phyloP scores from a whole-genome alignment of 179 eudicot species.

The Beta corolliflora region DNA sequence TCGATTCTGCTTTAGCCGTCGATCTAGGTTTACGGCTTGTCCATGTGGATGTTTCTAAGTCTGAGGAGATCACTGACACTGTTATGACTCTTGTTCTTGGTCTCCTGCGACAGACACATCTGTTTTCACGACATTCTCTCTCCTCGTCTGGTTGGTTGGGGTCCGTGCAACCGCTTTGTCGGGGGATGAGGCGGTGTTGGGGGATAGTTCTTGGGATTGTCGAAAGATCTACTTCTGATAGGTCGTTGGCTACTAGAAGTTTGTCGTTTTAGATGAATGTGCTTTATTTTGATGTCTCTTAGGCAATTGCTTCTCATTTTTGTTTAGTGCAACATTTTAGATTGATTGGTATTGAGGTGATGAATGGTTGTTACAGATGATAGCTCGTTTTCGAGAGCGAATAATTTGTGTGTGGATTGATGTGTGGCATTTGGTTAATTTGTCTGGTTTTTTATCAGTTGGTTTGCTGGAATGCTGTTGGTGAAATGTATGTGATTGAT shows the following conservation, averaged over 20 bases:
- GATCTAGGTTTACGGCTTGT: no score
- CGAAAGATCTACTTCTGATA: constrained; percentile 87
- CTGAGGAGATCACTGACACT: constrained; percentile 77
- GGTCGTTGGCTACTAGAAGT: constrained; percentile 67
- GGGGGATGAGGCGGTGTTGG: constrained; percentile 93
- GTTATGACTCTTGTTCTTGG: constrained; percentile 88
- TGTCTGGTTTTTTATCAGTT: no score
- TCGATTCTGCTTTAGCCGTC: constrained; percentile 84
- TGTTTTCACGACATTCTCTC: constrained; percentile 72
- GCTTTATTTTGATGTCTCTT: constrained; percentile 71
- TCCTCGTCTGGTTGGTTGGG: constrained; percentile 97
- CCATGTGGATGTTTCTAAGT: no score
- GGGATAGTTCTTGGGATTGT: constrained; percentile 86
- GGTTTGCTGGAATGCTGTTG: no score
- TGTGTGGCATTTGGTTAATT: no score
- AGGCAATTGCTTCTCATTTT: neutral
- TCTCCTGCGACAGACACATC: constrained; percentile 74
- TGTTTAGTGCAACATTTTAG: no score
- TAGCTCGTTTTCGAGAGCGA: no score
- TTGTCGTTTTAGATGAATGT: constrained; percentile 95
- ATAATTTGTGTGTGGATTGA: no score
- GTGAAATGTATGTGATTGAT: no score
- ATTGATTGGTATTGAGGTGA: no score
- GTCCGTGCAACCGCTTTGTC: constrained; percentile 88
- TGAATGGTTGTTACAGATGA: no score